phyloP scores from a whole-genome alignment of 768 basidiomycete species.

The Chalciporus sphaerocephalus region DNA sequence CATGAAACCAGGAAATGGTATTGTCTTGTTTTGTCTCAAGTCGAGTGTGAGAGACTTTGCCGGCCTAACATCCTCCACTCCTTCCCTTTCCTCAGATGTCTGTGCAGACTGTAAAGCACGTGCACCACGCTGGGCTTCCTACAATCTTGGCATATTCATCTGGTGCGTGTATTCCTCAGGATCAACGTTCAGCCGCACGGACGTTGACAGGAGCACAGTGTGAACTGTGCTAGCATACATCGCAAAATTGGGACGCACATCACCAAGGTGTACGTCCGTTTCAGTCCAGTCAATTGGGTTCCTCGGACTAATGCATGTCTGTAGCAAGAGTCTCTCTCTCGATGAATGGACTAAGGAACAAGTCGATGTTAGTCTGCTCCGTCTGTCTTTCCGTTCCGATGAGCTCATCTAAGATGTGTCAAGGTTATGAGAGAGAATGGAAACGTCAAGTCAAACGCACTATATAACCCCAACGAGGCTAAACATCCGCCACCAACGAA shows the following conservation, averaged over 20 bases:
- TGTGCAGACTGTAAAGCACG: constrained; percentile 93
- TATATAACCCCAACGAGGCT: constrained; percentile 80
- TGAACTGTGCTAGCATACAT: constrained; percentile 87
- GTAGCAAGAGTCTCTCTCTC: constrained; percentile 84
- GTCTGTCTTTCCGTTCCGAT: constrained; percentile 1
- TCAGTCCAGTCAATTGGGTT: neutral
- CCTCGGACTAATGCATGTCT: constrained; percentile 4
- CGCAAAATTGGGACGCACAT: constrained; percentile 93
- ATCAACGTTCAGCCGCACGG: neutral
- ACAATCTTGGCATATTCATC: constrained; percentile 85
- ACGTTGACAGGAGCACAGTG: constrained; percentile 39
- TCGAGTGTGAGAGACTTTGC: neutral
- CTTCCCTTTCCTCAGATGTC: constrained; percentile 46
- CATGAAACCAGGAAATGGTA: constrained; percentile 76
- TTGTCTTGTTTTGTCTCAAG: constrained; percentile 19
- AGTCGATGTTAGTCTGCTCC: constrained; percentile 59
- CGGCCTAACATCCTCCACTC: constrained; percentile 6
- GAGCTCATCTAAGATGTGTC: constrained; percentile 12
- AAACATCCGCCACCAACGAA: constrained; percentile 80
- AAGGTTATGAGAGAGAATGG: constrained; percentile 79
- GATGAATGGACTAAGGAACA: constrained; percentile 89
- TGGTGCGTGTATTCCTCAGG: constrained; percentile 47
- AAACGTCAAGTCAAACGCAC: constrained; percentile 73
- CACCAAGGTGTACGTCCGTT: constrained; percentile 75
- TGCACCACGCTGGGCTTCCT: constrained; percentile 83